A percentile compares a stretch with the other conserved stretches of the same genome.
Evolutionary conservation across 495 filamentous ascomycete species (phyloP).

Genomic region (Tuber microsphaerosporum): DNA sequence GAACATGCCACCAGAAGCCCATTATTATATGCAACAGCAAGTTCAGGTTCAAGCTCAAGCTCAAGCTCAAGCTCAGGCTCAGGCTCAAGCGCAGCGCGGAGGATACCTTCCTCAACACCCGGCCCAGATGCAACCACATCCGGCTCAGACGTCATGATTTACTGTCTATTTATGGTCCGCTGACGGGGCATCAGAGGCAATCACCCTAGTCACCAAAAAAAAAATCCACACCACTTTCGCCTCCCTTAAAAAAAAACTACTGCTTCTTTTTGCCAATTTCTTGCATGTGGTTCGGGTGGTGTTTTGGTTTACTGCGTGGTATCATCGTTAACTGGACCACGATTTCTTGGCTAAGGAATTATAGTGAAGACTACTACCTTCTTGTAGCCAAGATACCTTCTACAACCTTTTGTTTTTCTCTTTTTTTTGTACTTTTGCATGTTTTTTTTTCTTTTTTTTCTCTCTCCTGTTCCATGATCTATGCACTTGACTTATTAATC

Average conservation of each 20-base stretch:
- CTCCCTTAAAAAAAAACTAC: not conserved
- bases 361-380: not conserved
- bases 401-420: not conserved
- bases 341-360: not conserved
- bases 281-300: not conserved
- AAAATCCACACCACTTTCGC: not conserved
- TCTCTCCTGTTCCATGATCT: not conserved
- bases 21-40: conserved; percentile 54
- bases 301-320: not conserved
- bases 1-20: conserved; percentile 51
- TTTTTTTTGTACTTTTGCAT: not conserved
- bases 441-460: not conserved
- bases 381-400: not conserved
- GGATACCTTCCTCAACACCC: conserved; percentile 40
- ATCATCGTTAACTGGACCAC: not conserved
- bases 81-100: conserved; percentile 38
- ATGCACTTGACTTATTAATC: conserved; percentile 4
- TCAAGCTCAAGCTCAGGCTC: conserved; percentile 39
- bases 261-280: not conserved
- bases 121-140: conserved; percentile 35
- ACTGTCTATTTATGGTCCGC: not conserved
- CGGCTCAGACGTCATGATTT: conserved; percentile 39
- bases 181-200: not conserved
- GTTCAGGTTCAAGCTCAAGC: conserved; percentile 38
- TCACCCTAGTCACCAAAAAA: not conserved